phyloP scores from a whole-genome alignment of 2,329 filamentous ascomycete species.

The Claviceps purpurea region DNA sequence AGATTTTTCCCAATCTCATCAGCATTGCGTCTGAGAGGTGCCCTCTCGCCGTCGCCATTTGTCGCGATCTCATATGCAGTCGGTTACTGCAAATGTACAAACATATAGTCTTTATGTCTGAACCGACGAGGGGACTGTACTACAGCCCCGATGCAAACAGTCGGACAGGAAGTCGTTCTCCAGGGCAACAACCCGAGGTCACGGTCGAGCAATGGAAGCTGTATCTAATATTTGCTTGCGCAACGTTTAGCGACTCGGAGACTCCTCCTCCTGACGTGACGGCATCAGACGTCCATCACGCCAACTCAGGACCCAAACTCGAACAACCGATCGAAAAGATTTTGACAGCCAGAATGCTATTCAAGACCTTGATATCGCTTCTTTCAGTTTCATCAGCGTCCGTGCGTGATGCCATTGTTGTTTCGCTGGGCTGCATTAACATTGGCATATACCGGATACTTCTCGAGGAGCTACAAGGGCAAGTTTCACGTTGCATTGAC shows the following conservation, averaged over 20 bases:
- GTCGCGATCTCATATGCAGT: conserved; percentile 83
- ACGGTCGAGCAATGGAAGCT: conserved; percentile 96
- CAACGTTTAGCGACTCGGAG: conserved; percentile 77
- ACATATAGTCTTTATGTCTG: conserved; percentile 64
- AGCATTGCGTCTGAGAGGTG: conserved; percentile 83
- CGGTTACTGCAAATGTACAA: conserved; percentile 88
- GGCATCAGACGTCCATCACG: conserved; percentile 53
- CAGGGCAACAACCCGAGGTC: conserved; percentile 66
- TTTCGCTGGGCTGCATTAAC: conserved; percentile 89
- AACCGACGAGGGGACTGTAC: conserved; percentile 52
- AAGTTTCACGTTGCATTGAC: conserved; percentile 74
- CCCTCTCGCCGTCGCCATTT: conserved; percentile 79
- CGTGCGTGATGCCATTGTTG: conserved; percentile 80
- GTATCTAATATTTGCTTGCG: conserved; percentile 93
- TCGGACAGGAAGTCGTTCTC: conserved; percentile 38
- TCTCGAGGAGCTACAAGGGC: conserved; percentile 78
- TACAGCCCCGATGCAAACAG: conserved; percentile 48
- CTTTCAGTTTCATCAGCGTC: conserved; percentile 66
- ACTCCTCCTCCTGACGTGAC: conserved; percentile 25
- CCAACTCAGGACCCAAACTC: conserved; percentile 63
- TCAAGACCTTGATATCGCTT: conserved; percentile 82
- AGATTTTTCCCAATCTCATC: conserved; percentile 91
- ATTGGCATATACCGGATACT: conserved; percentile 84
- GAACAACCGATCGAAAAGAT: conserved; percentile 57
- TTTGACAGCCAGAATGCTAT: conserved; percentile 75